Conservation (phyloP, 1,284 basidiomycete genomes). For the Ustilago curta region DNA sequence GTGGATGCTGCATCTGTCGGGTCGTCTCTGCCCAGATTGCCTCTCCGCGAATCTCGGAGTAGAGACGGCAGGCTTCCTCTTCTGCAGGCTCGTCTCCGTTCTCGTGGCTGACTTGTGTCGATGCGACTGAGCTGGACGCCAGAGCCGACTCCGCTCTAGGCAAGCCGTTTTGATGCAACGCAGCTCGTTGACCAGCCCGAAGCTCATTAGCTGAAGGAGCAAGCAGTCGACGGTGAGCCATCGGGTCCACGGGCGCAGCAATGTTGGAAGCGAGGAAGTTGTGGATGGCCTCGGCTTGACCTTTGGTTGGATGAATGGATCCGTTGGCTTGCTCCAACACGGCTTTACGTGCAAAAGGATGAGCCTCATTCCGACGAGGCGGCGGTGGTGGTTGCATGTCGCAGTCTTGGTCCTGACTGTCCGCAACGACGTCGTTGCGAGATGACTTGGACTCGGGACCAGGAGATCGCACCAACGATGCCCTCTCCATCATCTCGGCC, state of each 20-base stretch:
- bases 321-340: constrained; percentile 25
- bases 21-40: constrained; percentile 53
- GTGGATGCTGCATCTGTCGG: constrained; percentile 39
- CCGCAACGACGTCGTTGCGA: background rate
- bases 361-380: constrained; percentile 39
- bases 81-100: constrained; percentile 32
- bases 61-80: constrained; percentile 31
- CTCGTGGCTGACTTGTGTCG: constrained; percentile 8
- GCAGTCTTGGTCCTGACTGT: constrained; percentile 23
- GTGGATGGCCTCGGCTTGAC: constrained; percentile 42
- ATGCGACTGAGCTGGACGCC: constrained; percentile 13
- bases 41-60: constrained; percentile 46
- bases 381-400: constrained; percentile 44
- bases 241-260: constrained; percentile 33
- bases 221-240: constrained; percentile 34
- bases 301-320: constrained; percentile 31
- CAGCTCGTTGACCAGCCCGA: constrained; percentile 26
- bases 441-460: constrained; percentile 18
- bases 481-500: constrained; percentile 48
- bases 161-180: constrained; percentile 11
- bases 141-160: constrained; percentile 5
- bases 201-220: constrained; percentile 32
- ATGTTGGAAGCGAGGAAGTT: constrained; percentile 46
- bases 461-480: constrained; percentile 47
- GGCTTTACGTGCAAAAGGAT: constrained; percentile 32